Evolutionary conservation across 2,329 filamentous ascomycete genomes (phyloP).

Genomic region (Phialophora macrospora): DNA sequence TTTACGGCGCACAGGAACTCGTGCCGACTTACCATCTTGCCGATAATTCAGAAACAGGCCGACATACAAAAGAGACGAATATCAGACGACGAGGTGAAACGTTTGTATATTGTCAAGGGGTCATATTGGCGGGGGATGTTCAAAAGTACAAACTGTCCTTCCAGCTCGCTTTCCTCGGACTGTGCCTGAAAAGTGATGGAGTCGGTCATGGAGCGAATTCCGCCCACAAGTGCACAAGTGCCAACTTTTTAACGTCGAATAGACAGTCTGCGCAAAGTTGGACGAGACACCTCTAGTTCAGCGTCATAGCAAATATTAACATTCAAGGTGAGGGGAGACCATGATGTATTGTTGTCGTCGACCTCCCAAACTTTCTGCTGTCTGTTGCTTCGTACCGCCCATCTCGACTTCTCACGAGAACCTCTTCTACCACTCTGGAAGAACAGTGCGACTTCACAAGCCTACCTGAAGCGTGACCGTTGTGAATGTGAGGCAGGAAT

Average conservation of each 20-base stretch:
- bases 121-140: neutral
- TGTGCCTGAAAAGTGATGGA: slow-evolving; percentile 1
- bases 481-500: slow-evolving; percentile 6
- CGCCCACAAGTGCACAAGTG: neutral
- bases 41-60: neutral
- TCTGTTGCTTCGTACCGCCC: neutral
- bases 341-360: neutral
- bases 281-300: neutral
- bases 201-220: neutral
- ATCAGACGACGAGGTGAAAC: neutral
- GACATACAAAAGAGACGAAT: neutral
- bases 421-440: neutral
- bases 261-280: neutral
- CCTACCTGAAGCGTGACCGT: neutral
- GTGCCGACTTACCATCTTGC: slow-evolving; percentile 26
- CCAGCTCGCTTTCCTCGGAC: neutral
- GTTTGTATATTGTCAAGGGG: neutral
- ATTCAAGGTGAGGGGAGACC: neutral
- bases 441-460: slow-evolving; percentile 2
- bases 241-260: neutral
- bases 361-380: neutral
- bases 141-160: slow-evolving; percentile 33
- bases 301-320: neutral
- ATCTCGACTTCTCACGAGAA: neutral
- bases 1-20: neutral